Conservation (phyloP, 1,284 basidiomycete species). For the Termitomyces sp. region DNA sequence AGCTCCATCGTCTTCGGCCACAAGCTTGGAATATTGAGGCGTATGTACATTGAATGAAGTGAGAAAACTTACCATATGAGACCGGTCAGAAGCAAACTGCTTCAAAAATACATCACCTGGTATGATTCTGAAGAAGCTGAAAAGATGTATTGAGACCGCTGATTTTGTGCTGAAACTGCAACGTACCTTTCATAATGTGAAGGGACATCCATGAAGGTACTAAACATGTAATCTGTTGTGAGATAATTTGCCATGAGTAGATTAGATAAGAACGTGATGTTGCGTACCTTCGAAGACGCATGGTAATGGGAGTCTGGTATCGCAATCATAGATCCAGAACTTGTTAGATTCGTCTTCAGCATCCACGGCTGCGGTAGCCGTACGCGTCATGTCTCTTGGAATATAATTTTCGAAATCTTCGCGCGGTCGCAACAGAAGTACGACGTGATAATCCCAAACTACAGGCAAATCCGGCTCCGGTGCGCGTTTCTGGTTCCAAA, state of each 20-base stretch:
- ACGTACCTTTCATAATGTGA: conserved; percentile 44
- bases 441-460: conserved; percentile 76
- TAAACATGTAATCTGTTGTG: conserved; percentile 45
- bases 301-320: conserved; percentile 45
- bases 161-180: neutral
- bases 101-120: conserved; percentile 45
- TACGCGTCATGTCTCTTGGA: neutral
- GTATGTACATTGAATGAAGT: neutral
- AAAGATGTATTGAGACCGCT: neutral
- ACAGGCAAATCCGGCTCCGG: conserved; percentile 33
- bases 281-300: conserved; percentile 41
- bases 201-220: conserved; percentile 43
- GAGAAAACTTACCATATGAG: conserved; percentile 58
- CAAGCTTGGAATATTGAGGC: conserved; percentile 3
- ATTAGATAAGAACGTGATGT: neutral
- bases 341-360: neutral
- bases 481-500: conserved; percentile 57
- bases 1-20: neutral
- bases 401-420: neutral
- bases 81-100: conserved; percentile 71
- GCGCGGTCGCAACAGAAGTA: conserved; percentile 45
- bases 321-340: conserved; percentile 64
- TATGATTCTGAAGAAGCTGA: conserved; percentile 50
- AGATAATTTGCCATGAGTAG: neutral
- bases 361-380: neutral